Base-by-base conservation (phyloP, 2,329 filamentous ascomycete species). In the Xylariaceae sp. region DNA sequence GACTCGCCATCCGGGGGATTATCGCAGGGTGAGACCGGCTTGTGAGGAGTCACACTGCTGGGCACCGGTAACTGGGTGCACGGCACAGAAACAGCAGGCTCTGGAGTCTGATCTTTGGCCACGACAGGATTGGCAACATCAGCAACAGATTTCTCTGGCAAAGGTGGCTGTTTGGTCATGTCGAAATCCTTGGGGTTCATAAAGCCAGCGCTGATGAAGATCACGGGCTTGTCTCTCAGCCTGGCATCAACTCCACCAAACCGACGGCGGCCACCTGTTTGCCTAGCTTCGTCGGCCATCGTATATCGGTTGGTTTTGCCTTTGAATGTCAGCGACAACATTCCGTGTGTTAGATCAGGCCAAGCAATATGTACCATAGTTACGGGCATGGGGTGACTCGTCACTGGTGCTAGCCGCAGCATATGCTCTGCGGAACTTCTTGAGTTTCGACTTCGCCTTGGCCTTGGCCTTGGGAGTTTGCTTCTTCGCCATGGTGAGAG, bases 131-230 rank as follows among this genome's bases (percentile, higher is more conserved):
- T 47, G 9, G 54, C n/a, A n/a, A 45, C 35, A 37, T 48, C 15
- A n/a, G 34, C 57, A 52, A 54, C 52, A 2, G 53, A 10, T 23
- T 64, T 57, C 10, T 54, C 44, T 10, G 52, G 39, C 7, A 39
- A n/a, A 47, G 37, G 11, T 2, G 34, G 17, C 18, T 64, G 61
- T 34, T 60, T 51, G 44, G 64, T 58, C 30, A 66, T 59, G 35
- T 77, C 70, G 3, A 76, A 59, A 5, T 80, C 75, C 2, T 82
- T 69, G 3, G 82, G 81, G 49, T 83, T 75, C 52, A 77, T 77
- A 48, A 75, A 67, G 4, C 82, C 82, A n/a, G 77, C 78, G 61
- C 81, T 84, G 51, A 83, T 72, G 58, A 85, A 85, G 0, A 62
- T 62, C 3, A 85, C 75, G 1, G 82, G 82, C 48, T 74, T 76